Base-by-base conservation (phyloP, 768 basidiomycete species). In the Suillus occidentalis region DNA sequence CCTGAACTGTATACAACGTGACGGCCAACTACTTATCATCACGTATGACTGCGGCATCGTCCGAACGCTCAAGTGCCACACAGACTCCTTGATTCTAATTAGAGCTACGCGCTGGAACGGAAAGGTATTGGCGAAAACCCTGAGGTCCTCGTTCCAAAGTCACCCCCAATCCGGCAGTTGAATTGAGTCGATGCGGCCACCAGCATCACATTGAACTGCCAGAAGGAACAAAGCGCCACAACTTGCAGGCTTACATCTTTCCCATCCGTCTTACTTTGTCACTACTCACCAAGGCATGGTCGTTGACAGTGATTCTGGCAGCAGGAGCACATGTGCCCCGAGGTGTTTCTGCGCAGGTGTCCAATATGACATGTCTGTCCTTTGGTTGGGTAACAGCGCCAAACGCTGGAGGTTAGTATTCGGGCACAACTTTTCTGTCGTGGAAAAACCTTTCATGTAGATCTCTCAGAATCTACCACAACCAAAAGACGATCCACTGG, bases 401-500 rank as follows among this genome's bases (percentile, higher is more conserved):
- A 63, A 60, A 72, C 10, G 55, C 53, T 25, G 75, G 76, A 3
- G 75, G 75, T 76, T 53, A 50, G 69, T 60, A 40, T 28, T 40
- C 6, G 25, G 18, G 16, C 18, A 28, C 43, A 3, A 4, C 12
- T 40, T 55, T 50, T 20, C 6, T 25, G 47, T 22, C 16, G 34
- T 16, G 37, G 43, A 39, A 14, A 6, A 5, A 28, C 31, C 49
- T 61, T 25, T 57, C 20, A 20, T 34, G 22, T 43, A 82, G 79
- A 81, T 68, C 69, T 68, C 14, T 82, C 81, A 0, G 84, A 84
- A 71, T 82, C 83, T 10, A 81, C 78, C 0, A 77, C 80, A 5
- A 64, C 77, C 22, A 74, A 70, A 4, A 57, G 66, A 7, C 76
- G 76, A 31, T 75, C 76, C 22, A 75, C 75, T n/a, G 72, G 60